Evolutionary conservation across 371 early-diverging fungal genomes (phyloP).

Genomic region (Apophysomyces sp.): DNA sequence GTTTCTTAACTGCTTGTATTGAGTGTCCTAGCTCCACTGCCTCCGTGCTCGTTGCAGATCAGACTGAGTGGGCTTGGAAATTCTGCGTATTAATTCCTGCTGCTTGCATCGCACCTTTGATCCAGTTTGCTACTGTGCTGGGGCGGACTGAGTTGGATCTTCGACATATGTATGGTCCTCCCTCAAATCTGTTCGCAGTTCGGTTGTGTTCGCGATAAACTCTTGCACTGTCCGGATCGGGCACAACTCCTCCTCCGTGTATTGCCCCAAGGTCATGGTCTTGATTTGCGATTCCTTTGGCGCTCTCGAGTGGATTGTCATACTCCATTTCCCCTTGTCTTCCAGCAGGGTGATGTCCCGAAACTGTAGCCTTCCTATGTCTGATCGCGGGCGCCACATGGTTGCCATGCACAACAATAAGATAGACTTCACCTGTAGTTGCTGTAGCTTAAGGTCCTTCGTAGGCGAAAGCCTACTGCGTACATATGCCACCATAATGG

Average conservation of each 20-base stretch:
- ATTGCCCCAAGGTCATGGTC: neutral
- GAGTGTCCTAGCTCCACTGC: no score
- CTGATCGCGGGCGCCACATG: constrained; percentile 13
- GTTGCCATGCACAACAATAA: constrained; percentile 3
- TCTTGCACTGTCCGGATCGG: neutral
- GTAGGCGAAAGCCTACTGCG: neutral
- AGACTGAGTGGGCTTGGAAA: no score
- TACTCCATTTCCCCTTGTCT: no score
- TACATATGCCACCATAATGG: neutral
- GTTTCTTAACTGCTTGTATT: no score
- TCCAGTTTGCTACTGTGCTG: no score
- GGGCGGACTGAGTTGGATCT: no score
- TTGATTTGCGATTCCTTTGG: constrained; percentile 18
- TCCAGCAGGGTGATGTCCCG: no score
- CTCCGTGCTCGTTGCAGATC: no score
- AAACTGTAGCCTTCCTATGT: neutral
- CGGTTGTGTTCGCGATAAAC: constrained; percentile 5
- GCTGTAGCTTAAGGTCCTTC: neutral
- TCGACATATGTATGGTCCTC: no score
- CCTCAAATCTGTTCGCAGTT: no score
- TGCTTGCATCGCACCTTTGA: no score
- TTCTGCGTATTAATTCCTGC: no score
- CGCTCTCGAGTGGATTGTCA: neutral
- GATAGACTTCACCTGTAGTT: constrained; percentile 7
- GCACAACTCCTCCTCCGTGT: neutral